phyloP scores from a whole-genome alignment of 148 eudicot species.

The Rhododendron ovatum region DNA sequence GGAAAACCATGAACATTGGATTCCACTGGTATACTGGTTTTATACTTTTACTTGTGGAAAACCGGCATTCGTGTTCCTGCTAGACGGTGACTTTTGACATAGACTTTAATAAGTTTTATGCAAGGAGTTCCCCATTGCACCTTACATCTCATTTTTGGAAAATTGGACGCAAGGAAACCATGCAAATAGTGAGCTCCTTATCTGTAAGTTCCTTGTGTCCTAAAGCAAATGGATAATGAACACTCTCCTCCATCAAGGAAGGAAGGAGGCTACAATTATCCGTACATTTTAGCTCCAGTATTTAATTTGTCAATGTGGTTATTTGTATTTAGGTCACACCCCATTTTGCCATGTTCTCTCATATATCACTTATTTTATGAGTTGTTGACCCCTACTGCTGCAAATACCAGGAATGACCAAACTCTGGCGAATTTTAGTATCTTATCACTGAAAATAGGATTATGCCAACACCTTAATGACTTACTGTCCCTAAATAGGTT shows the following conservation, averaged over 20 bases:
- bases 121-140: background rate
- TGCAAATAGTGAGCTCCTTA: conserved; percentile 38
- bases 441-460: background rate
- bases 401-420: background rate
- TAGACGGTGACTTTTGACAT: background rate
- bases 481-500: background rate
- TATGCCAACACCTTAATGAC: background rate
- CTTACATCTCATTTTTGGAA: too few species aligned
- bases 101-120: background rate
- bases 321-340: background rate
- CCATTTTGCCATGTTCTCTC: background rate
- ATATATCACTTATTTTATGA: background rate
- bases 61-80: background rate
- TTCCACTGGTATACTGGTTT: background rate
- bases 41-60: too few species aligned
- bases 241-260: conserved; percentile 52
- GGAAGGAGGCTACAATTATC: conserved; percentile 65
- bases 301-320: background rate
- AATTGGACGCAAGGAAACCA: conserved; percentile 20
- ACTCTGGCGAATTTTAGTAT: background rate
- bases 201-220: conserved; percentile 40
- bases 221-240: conserved; percentile 54
- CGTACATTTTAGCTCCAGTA: conserved; percentile 22
- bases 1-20: too few species aligned
- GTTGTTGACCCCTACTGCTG: background rate